Evolutionary conservation across 2,329 filamentous ascomycete genomes (phyloP).

Genomic region (Rhynchosporium secalis): DNA sequence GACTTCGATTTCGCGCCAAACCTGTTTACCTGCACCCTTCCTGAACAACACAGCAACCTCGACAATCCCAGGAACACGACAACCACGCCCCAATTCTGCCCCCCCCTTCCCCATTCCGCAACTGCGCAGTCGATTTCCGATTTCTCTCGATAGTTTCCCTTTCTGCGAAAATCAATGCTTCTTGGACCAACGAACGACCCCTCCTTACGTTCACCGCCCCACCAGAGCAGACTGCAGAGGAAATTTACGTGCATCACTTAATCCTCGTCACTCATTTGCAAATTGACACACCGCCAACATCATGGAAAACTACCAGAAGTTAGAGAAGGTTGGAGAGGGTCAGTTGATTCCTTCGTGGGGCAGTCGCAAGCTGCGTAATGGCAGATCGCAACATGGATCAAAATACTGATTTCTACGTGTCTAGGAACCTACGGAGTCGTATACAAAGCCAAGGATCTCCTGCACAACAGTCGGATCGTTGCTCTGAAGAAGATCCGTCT

Average conservation of each 20-base stretch:
- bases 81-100: slow-evolving; percentile 13
- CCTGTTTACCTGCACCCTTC: slow-evolving; percentile 23
- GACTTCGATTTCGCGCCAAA: slow-evolving; percentile 21
- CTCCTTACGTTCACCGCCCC: slow-evolving; percentile 38
- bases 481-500: slow-evolving; percentile 94
- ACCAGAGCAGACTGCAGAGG: slow-evolving; percentile 30
- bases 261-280: slow-evolving; percentile 36
- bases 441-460: slow-evolving; percentile 88
- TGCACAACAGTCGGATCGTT: slow-evolving; percentile 79
- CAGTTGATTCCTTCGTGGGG: slow-evolving; percentile 40
- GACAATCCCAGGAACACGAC: slow-evolving; percentile 25
- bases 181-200: slow-evolving; percentile 33
- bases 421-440: slow-evolving; percentile 91
- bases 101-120: slow-evolving; percentile 12
- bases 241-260: slow-evolving; percentile 37
- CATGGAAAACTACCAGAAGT: slow-evolving; percentile 96
- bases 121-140: slow-evolving; percentile 13
- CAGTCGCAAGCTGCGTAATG: not conserved
- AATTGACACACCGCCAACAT: slow-evolving; percentile 26
- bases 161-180: slow-evolving; percentile 28
- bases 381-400: slow-evolving; percentile 5
- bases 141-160: slow-evolving; percentile 15
- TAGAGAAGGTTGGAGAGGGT: slow-evolving; percentile 97
- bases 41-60: slow-evolving; percentile 26
- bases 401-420: slow-evolving; percentile 28